Evolutionary conservation across 2,329 filamentous ascomycete genomes (phyloP).

Genomic region (Pseudopithomyces chartarum): DNA sequence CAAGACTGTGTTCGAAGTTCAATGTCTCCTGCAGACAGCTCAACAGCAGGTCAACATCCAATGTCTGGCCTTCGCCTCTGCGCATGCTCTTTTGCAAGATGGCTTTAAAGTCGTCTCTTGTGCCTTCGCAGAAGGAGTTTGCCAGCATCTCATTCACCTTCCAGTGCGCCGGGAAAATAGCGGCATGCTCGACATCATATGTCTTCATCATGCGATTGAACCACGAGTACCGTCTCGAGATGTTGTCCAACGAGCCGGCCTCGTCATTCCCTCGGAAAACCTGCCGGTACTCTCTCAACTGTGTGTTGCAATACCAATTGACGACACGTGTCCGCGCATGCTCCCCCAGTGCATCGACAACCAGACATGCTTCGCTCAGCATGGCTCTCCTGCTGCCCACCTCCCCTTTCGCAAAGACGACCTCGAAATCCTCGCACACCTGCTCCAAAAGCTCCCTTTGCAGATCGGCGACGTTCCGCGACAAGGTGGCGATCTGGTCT

Average conservation of each 20-base stretch:
- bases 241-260: constrained; percentile 94
- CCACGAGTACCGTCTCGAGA: constrained; percentile 92
- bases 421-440: constrained; percentile 98
- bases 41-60: constrained; percentile 88
- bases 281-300: constrained; percentile 91
- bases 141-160: constrained; percentile 87
- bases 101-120: constrained; percentile 90
- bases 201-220: constrained; percentile 94
- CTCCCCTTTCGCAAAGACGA: constrained; percentile 89
- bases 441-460: constrained; percentile 93
- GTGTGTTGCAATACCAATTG: constrained; percentile 98
- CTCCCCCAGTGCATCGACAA: constrained; percentile 94
- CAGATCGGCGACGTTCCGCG: constrained; percentile 88
- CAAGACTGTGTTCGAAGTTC: constrained; percentile 92
- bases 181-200: constrained; percentile 90
- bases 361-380: constrained; percentile 84
- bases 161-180: constrained; percentile 87
- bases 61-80: constrained; percentile 72
- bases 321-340: constrained; percentile 79
- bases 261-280: constrained; percentile 97
- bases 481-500: constrained; percentile 93
- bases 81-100: constrained; percentile 90
- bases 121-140: constrained; percentile 93
- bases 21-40: constrained; percentile 93
- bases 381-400: constrained; percentile 70